Evolutionary conservation across 2,329 filamentous ascomycete genomes (phyloP).

Genomic region (Apiospora saccharicola): DNA sequence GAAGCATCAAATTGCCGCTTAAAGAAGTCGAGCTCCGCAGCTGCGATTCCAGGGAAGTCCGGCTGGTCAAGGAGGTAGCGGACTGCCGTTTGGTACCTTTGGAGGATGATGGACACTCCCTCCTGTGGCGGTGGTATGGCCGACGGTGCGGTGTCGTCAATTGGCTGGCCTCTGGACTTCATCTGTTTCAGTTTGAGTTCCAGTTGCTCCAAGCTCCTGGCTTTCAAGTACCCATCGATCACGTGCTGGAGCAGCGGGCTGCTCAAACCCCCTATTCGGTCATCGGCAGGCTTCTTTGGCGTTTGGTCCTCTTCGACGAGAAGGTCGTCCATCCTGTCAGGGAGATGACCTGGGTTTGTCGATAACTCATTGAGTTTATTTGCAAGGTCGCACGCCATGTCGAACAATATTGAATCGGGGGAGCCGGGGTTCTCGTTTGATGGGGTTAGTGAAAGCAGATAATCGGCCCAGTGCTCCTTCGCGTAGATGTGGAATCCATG

Average conservation of each 20-base stretch:
- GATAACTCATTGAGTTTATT: neutral
- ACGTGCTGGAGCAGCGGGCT: neutral
- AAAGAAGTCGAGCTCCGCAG: constrained; percentile 31
- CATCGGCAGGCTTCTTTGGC: neutral
- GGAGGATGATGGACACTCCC: neutral
- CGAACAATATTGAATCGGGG: neutral
- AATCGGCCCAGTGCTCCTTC: constrained; percentile 41
- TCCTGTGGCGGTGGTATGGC: neutral
- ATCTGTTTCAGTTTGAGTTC: neutral
- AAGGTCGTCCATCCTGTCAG: neutral
- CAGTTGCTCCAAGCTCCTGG: neutral
- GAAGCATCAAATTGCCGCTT: constrained; percentile 27
- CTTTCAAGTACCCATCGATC: neutral
- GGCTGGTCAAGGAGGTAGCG: constrained; percentile 24
- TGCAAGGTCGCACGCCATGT: neutral
- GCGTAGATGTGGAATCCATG: constrained; percentile 43
- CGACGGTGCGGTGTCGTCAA: neutral
- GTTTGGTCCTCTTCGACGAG: neutral
- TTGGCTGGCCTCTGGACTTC: neutral
- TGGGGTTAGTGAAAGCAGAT: constrained; percentile 32
- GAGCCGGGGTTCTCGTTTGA: too few species aligned
- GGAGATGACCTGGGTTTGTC: neutral
- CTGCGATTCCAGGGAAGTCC: constrained; percentile 19
- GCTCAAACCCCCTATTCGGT: neutral
- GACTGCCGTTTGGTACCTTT: constrained; percentile 27